A percentile compares a stretch with the other conserved stretches of the same genome.
Evolutionary conservation across 352 stramenopile genomes (phyloP).

Genomic region (Globisporangium recalcitrans): DNA sequence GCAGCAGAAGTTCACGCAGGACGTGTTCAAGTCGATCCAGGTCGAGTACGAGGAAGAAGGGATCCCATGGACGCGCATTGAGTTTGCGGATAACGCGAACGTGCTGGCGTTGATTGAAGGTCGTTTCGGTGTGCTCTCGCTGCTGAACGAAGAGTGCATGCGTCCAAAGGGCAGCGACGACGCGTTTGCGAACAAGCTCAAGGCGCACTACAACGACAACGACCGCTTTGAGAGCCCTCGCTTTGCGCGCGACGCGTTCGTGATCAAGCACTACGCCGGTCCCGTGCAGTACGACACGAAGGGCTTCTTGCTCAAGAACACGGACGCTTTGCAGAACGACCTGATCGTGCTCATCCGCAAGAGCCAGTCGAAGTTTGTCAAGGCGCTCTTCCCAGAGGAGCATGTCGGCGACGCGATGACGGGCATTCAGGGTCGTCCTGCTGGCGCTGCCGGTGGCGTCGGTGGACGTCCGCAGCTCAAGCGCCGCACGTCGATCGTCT

Average conservation of each 20-base stretch:
- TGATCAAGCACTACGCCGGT: constrained; percentile 92
- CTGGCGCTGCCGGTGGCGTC: background rate
- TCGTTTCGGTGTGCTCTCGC: constrained; percentile 61
- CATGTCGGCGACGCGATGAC: constrained; percentile 45
- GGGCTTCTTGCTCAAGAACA: constrained; percentile 94
- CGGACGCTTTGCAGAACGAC: constrained; percentile 92
- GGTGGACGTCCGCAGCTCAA: constrained; percentile 35
- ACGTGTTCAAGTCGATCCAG: constrained; percentile 80
- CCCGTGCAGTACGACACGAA: constrained; percentile 86
- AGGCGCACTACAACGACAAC: constrained; percentile 75
- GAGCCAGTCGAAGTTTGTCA: constrained; percentile 63
- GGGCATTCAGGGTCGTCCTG: constrained; percentile 23
- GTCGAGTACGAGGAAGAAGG: constrained; percentile 58
- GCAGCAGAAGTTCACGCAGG: constrained; percentile 86
- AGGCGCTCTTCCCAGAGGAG: constrained; percentile 74
- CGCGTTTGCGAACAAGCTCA: constrained; percentile 57
- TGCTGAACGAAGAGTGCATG: constrained; percentile 87
- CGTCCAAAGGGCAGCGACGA: constrained; percentile 70
- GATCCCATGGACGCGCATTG: constrained; percentile 79
- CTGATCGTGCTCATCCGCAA: constrained; percentile 79
- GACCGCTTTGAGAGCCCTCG: constrained; percentile 82
- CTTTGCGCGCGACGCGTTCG: constrained; percentile 78
- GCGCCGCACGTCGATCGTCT: constrained; percentile 78
- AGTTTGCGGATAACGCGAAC: constrained; percentile 76
- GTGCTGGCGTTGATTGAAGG: constrained; percentile 77